Conservation (phyloP, 768 basidiomycete genomes). For the Cystobasidium onofrii region DNA sequence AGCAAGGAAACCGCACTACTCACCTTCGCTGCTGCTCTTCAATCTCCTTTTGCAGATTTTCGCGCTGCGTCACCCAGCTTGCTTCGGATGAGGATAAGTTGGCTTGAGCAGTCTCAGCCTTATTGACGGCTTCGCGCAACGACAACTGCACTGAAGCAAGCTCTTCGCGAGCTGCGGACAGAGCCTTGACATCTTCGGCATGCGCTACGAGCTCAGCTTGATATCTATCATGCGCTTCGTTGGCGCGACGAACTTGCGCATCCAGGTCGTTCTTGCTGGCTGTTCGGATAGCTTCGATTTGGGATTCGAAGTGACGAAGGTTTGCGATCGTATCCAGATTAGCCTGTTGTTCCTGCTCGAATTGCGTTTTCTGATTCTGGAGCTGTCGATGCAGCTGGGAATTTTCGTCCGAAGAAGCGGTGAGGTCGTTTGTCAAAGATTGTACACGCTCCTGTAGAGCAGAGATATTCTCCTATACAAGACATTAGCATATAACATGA, state of each 20-base stretch:
- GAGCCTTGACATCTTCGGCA: slow-evolving; percentile 69
- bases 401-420: slow-evolving; percentile 52
- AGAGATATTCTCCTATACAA: slow-evolving; percentile 57
- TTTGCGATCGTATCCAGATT: slow-evolving; percentile 76
- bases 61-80: slow-evolving; percentile 74
- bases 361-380: slow-evolving; percentile 62
- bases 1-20: slow-evolving; percentile 33
- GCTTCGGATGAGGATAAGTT: slow-evolving; percentile 63
- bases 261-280: slow-evolving; percentile 53
- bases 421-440: slow-evolving; percentile 52
- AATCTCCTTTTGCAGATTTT: slow-evolving; percentile 68
- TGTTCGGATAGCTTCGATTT: slow-evolving; percentile 48
- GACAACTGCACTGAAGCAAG: slow-evolving; percentile 53
- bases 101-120: slow-evolving; percentile 64
- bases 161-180: slow-evolving; percentile 60
- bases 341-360: slow-evolving; percentile 68
- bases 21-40: slow-evolving; percentile 64
- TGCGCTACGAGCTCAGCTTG: slow-evolving; percentile 73
- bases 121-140: slow-evolving; percentile 56
- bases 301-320: slow-evolving; percentile 45
- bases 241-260: slow-evolving; percentile 59
- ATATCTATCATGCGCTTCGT: slow-evolving; percentile 73
- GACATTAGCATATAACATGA: neutral
- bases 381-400: slow-evolving; percentile 58
- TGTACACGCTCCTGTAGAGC: slow-evolving; percentile 60